Percentiles rank a stretch among this genome's conserved stretches.
Evolutionary conservation across 305 asterid species (phyloP).

Genomic region (Coffea humblotiana): DNA sequence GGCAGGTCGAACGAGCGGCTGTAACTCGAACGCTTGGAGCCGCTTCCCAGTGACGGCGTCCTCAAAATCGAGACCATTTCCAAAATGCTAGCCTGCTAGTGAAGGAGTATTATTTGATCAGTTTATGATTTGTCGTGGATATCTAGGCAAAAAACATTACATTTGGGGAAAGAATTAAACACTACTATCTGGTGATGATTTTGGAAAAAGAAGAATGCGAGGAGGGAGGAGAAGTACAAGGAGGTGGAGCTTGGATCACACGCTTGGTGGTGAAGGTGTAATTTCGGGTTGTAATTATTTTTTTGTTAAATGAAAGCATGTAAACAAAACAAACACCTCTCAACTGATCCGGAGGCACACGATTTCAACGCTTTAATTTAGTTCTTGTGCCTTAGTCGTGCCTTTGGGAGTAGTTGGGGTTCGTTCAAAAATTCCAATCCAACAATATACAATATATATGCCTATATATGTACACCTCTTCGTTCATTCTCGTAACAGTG

Average conservation of each 20-base stretch:
- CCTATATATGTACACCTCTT: neutral
- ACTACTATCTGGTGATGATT: neutral
- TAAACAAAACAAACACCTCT: constrained; percentile 19
- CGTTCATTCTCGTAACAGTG: neutral
- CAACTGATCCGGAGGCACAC: constrained; percentile 23
- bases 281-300: neutral
- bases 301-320: neutral
- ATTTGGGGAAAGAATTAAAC: no score
- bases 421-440: constrained; percentile 7
- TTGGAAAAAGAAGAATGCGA: neutral
- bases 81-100: neutral
- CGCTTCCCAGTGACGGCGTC: constrained; percentile 50
- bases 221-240: neutral
- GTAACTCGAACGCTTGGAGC: constrained; percentile 35
- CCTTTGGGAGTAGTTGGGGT: constrained; percentile 26
- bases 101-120: no score
- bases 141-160: no score
- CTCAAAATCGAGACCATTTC: constrained; percentile 22
- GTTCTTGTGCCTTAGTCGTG: constrained; percentile 11
- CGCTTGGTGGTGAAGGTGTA: constrained; percentile 3
- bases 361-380: constrained; percentile 20
- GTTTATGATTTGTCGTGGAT: no score
- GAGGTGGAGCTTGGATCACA: constrained; percentile 12
- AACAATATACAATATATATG: neutral
- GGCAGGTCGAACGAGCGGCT: constrained; percentile 53